These are phyloP conservation scores for Polygonum aviculare DNA, from an alignment of 148 eudicot genomes.

Conservation along the genomic window DNA sequence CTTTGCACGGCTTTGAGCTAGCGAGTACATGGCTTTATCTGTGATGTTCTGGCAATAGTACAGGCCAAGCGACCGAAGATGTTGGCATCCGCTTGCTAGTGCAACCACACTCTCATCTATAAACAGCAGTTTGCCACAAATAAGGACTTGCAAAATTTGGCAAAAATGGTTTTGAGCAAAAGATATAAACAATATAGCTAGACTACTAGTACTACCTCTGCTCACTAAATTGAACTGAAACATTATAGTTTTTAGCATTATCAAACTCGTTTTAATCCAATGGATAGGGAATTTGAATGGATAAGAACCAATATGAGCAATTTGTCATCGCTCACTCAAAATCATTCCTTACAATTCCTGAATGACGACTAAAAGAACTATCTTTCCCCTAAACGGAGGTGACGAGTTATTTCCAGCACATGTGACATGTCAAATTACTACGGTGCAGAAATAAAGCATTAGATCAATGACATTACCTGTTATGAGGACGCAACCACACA, in stretches of 20 bases:
- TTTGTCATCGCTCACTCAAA: too few species aligned
- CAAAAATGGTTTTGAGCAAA: background rate
- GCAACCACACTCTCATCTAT: conserved; percentile 94
- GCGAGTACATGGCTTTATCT: conserved; percentile 86
- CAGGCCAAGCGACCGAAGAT: conserved; percentile 66
- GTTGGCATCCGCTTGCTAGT: conserved; percentile 73
- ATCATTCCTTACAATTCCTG: too few species aligned
- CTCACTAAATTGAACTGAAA: too few species aligned
- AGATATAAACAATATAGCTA: background rate
- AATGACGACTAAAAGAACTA: too few species aligned
- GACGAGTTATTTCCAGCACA: too few species aligned
- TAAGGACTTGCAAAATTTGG: background rate
- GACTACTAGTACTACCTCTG: too few species aligned
- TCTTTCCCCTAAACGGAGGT: too few species aligned
- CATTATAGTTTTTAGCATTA: too few species aligned
- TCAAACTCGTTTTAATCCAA: too few species aligned
- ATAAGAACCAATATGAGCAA: too few species aligned
- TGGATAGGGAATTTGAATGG: too few species aligned
- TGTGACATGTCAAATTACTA: too few species aligned
- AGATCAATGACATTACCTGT: conserved; percentile 46
- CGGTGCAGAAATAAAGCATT: background rate
- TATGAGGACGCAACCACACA: conserved; percentile 92
- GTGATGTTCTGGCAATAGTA: conserved; percentile 95
- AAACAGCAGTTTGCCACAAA: background rate
- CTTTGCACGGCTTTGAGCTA: conserved; percentile 64